phyloP scores from a whole-genome alignment of 495 filamentous ascomycete species.

The Thermothielavioides terrestris region DNA sequence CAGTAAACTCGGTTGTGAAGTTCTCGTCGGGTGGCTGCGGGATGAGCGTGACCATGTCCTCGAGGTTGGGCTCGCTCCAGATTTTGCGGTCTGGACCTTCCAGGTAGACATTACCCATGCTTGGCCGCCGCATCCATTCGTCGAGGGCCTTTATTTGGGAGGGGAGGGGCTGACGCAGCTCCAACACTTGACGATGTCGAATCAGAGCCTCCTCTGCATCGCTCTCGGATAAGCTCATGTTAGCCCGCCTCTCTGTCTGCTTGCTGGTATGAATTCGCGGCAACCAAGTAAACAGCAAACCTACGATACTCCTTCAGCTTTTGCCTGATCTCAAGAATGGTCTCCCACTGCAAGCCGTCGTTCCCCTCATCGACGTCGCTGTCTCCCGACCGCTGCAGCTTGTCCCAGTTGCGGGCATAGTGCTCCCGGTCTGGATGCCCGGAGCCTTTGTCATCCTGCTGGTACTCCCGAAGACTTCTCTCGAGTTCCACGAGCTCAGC shows the following conservation, averaged over 20 bases:
- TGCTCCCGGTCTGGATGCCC: conserved; percentile 3
- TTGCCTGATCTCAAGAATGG: conserved; percentile 9
- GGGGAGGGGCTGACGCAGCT: not conserved
- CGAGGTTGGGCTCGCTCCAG: not conserved
- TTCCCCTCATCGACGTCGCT: conserved; percentile 8
- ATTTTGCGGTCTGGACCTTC: not conserved
- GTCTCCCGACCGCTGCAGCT: conserved; percentile 3
- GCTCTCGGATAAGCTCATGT: too few species aligned
- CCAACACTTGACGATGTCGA: not conserved
- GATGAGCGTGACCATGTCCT: not conserved
- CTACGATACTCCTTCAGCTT: conserved; percentile 6
- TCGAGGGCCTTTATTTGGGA: not conserved
- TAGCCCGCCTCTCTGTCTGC: too few species aligned
- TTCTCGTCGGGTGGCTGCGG: not conserved
- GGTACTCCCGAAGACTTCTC: conserved; percentile 7
- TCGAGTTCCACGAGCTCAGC: conserved; percentile 22
- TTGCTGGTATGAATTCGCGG: too few species aligned
- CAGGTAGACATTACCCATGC: conserved; percentile 2
- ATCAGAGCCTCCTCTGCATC: not conserved
- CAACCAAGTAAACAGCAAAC: not conserved
- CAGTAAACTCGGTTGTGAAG: not conserved
- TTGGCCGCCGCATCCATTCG: conserved; percentile 5
- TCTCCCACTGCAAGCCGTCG: conserved; percentile 12
- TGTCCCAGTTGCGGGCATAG: conserved; percentile 17
- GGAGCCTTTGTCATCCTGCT: conserved; percentile 9